Percentiles rank a stretch among this genome's conserved stretches.
These are phyloP conservation scores for Huntiella decipiens DNA, from an alignment of 2,329 filamentous ascomycete genomes.

Conservation along the genomic window DNA sequence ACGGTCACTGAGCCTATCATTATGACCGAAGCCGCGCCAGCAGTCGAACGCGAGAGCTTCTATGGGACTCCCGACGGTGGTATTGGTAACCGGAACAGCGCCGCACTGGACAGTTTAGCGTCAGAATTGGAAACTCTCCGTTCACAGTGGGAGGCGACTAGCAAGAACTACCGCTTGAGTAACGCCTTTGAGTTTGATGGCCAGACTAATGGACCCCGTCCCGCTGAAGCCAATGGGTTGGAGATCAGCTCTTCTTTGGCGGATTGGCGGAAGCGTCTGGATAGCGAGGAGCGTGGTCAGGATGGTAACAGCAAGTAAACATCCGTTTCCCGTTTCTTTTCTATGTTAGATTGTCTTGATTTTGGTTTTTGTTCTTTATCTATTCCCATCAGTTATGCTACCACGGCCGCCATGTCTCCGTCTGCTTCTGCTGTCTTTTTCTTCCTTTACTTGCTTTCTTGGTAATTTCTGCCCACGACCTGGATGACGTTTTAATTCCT, in stretches of 20 bases:
- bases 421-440: conserved; percentile 10
- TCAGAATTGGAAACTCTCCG: conserved; percentile 81
- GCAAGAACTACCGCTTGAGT: conserved; percentile 83
- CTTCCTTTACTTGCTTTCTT: conserved; percentile 12
- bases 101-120: conserved; percentile 74
- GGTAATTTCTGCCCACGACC: conserved; percentile 4
- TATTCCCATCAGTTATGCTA: conserved; percentile 3
- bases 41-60: conserved; percentile 38
- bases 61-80: conserved; percentile 39
- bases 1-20: conserved; percentile 5
- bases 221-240: conserved; percentile 23
- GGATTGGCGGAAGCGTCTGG: conserved; percentile 63
- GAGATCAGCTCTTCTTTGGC: conserved; percentile 53
- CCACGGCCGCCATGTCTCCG: neutral
- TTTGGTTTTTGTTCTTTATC: conserved; percentile 2
- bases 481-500: conserved; percentile 1
- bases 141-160: conserved; percentile 87
- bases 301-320: conserved; percentile 13
- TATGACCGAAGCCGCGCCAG: conserved; percentile 16
- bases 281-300: conserved; percentile 26
- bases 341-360: neutral
- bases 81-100: conserved; percentile 34
- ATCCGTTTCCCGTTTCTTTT: conserved; percentile 16
- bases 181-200: conserved; percentile 74
- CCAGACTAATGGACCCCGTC: conserved; percentile 18